Conservation (phyloP, 805 yeast genomes). For the Blastobotrys muscicola region DNA sequence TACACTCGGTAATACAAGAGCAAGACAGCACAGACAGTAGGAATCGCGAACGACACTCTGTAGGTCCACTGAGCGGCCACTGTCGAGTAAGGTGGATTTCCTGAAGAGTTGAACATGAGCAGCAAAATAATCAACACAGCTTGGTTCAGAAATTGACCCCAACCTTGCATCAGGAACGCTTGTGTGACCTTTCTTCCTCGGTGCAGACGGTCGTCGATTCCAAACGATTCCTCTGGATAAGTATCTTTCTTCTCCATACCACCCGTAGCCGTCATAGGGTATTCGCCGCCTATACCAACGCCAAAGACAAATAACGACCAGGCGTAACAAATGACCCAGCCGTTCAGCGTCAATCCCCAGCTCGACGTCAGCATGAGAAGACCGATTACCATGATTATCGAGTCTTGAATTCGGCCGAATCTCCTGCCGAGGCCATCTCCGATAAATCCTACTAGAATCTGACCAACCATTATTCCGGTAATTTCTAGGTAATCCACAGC, state of each 20-base stretch:
- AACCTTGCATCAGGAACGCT: constrained; percentile 86
- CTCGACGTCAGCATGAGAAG: constrained; percentile 50
- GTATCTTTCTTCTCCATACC: constrained; percentile 49
- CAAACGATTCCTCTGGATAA: constrained; percentile 21
- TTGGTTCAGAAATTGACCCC: constrained; percentile 92
- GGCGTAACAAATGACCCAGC: constrained; percentile 45
- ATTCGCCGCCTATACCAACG: constrained; percentile 57
- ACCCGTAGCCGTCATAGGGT: constrained; percentile 53
- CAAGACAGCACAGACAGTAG: constrained; percentile 32
- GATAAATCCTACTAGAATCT: constrained; percentile 45
- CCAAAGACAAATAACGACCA: constrained; percentile 40
- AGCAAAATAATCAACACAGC: constrained; percentile 77
- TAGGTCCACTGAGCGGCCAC: constrained; percentile 30
- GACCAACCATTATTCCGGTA: constrained; percentile 51
- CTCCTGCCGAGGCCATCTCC: constrained; percentile 53
- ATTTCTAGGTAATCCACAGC: constrained; percentile 30
- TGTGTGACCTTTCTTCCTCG: constrained; percentile 30
- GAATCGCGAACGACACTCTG: constrained; percentile 30
- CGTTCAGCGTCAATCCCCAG: constrained; percentile 47
- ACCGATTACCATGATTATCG: constrained; percentile 48
- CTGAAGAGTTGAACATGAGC: constrained; percentile 77
- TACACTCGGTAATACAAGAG: constrained; percentile 29
- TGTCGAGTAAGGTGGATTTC: constrained; percentile 67
- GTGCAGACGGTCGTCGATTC: constrained; percentile 29
- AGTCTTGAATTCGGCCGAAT: constrained; percentile 50